These are phyloP conservation scores for Paramecium sonneborni DNA, from an alignment of 73 alveolate genomes.

Conservation along the genomic window DNA sequence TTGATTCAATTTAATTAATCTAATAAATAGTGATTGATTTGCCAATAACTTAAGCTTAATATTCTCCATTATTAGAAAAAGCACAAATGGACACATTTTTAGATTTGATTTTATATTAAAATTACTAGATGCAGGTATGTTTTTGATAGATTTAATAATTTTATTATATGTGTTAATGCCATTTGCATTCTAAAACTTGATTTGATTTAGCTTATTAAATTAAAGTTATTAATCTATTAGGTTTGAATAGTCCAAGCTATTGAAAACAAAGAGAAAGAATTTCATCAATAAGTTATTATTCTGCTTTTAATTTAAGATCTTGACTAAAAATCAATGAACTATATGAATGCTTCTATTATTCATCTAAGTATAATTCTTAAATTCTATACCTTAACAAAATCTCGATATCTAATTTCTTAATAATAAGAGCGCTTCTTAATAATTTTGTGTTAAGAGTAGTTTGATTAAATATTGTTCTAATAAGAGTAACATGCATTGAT, in stretches of 20 bases:
- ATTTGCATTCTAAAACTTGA: neutral
- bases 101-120: neutral
- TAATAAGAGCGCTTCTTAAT: neutral
- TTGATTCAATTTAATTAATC: neutral
- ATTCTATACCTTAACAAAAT: neutral
- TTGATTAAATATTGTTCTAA: neutral
- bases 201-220: neutral
- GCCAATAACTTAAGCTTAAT: neutral
- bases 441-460: neutral
- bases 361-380: neutral
- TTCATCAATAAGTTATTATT: neutral
- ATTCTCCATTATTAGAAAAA: neutral
- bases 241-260: neutral
- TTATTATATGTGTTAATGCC: neutral
- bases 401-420: neutral
- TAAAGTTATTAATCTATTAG: neutral
- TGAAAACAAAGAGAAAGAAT: neutral
- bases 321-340: neutral
- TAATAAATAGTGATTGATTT: neutral
- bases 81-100: neutral
- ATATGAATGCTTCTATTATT: neutral
- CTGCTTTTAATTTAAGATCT: neutral
- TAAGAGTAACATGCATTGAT: neutral
- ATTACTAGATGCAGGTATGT: neutral
- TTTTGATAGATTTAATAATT: neutral